Evolutionary conservation across 768 basidiomycete genomes (phyloP).

Genomic region (Sarcodon aspratus): DNA sequence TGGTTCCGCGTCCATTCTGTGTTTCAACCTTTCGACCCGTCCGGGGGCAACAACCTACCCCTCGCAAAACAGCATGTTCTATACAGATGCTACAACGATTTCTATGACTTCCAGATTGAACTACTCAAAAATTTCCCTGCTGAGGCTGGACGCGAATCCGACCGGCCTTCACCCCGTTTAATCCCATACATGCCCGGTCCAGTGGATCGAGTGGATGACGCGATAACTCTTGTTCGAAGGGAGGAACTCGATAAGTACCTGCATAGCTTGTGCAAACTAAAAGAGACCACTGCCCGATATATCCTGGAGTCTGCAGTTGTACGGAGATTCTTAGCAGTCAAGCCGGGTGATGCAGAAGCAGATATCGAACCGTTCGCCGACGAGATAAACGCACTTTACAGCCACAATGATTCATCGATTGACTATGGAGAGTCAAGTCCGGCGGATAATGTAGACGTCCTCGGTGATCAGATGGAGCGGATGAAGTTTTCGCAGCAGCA

Average conservation of each 20-base stretch:
- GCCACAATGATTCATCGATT: constrained; percentile 9
- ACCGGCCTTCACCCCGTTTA: constrained; percentile 39
- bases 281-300: constrained; percentile 54
- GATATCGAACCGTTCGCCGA: constrained; percentile 47
- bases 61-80: constrained; percentile 72
- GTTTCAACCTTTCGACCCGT: constrained; percentile 71
- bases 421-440: constrained; percentile 5
- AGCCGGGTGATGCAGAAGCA: constrained; percentile 77
- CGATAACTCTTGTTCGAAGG: constrained; percentile 68
- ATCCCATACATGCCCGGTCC: constrained; percentile 98
- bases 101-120: constrained; percentile 92
- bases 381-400: constrained; percentile 44
- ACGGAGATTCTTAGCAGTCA: constrained; percentile 72
- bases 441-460: constrained; percentile 25
- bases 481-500: constrained; percentile 34
- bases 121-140: constrained; percentile 80
- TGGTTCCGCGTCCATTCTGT: constrained; percentile 93
- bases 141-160: constrained; percentile 64
- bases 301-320: constrained; percentile 75
- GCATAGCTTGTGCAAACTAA: constrained; percentile 64
- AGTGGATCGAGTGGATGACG: constrained; percentile 70
- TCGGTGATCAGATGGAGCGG: constrained; percentile 35
- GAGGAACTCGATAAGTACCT: constrained; percentile 87
- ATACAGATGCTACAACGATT: constrained; percentile 95
- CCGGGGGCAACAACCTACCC: constrained; percentile 45